These are phyloP conservation scores for Fusarium poae DNA, from an alignment of 2,329 filamentous ascomycete species.

Conservation along the genomic window DNA sequence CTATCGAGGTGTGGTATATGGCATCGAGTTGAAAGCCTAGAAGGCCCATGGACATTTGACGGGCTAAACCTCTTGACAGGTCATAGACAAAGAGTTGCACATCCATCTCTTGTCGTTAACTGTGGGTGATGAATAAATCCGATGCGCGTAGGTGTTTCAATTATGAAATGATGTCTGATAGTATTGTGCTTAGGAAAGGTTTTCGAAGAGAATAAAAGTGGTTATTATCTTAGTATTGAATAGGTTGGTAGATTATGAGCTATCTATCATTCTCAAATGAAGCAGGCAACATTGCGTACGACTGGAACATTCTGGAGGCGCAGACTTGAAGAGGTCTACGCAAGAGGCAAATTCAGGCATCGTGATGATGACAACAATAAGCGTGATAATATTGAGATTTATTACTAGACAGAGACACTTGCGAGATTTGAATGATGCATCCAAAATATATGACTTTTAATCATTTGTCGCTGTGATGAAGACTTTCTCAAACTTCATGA, in stretches of 20 bases:
- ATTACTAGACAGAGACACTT: background rate
- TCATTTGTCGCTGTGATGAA: background rate
- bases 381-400: background rate
- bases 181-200: background rate
- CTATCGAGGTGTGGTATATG: conserved; percentile 93
- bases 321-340: conserved; percentile 26
- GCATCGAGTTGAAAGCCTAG: conserved; percentile 81
- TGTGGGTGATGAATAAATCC: background rate
- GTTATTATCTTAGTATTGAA: conserved; percentile 7
- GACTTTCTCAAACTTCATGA: conserved; percentile 33
- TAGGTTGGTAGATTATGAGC: background rate
- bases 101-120: conserved; percentile 66
- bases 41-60: conserved; percentile 66
- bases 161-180: background rate
- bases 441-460: background rate
- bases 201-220: background rate
- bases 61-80: conserved; percentile 73
- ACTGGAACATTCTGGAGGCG: conserved; percentile 46
- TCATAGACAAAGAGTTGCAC: conserved; percentile 85
- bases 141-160: background rate
- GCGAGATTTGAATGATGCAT: background rate
- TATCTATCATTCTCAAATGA: conserved; percentile 4
- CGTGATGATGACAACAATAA: background rate
- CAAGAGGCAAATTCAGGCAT: conserved; percentile 1
- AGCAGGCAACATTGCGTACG: conserved; percentile 48